Evolutionary conservation across 148 eudicot species (phyloP).

Genomic region (Simmondsia chinensis): DNA sequence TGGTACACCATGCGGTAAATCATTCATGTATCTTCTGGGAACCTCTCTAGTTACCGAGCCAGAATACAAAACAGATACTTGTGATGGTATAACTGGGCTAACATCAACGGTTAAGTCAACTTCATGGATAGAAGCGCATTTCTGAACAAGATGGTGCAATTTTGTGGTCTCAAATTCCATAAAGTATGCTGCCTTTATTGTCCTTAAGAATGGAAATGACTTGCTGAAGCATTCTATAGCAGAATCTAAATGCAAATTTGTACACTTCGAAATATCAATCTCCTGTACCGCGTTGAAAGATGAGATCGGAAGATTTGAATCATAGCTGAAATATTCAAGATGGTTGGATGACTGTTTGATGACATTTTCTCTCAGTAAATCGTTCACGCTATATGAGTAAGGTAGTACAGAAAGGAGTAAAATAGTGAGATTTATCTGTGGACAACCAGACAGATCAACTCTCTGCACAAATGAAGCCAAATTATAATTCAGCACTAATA

Average conservation of each 20-base stretch:
- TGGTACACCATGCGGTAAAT: slow-evolving; percentile 11
- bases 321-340: slow-evolving; percentile 12
- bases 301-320: slow-evolving; percentile 20
- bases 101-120: slow-evolving; percentile 68
- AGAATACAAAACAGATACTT: slow-evolving; percentile 42
- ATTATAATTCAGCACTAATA: no score
- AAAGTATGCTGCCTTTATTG: slow-evolving; percentile 47
- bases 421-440: slow-evolving; percentile 39
- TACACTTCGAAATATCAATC: slow-evolving; percentile 77
- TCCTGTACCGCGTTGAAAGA: slow-evolving; percentile 53
- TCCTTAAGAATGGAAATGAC: slow-evolving; percentile 66
- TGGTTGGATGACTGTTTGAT: slow-evolving; percentile 10
- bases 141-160: slow-evolving; percentile 35
- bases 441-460: slow-evolving; percentile 82
- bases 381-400: slow-evolving; percentile 14
- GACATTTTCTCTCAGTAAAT: slow-evolving; percentile 21
- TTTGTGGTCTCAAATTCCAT: slow-evolving; percentile 36
- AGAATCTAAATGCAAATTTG: slow-evolving; percentile 39
- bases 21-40: slow-evolving; percentile 13
- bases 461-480: slow-evolving; percentile 39
- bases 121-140: slow-evolving; percentile 39
- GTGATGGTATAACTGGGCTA: slow-evolving; percentile 48
- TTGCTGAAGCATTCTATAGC: slow-evolving; percentile 41
- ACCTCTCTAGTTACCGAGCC: slow-evolving; percentile 11
- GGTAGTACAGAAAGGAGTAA: slow-evolving; percentile 55